Conservation (phyloP, 768 basidiomycete genomes). For the Hemileccinum impolitum region DNA sequence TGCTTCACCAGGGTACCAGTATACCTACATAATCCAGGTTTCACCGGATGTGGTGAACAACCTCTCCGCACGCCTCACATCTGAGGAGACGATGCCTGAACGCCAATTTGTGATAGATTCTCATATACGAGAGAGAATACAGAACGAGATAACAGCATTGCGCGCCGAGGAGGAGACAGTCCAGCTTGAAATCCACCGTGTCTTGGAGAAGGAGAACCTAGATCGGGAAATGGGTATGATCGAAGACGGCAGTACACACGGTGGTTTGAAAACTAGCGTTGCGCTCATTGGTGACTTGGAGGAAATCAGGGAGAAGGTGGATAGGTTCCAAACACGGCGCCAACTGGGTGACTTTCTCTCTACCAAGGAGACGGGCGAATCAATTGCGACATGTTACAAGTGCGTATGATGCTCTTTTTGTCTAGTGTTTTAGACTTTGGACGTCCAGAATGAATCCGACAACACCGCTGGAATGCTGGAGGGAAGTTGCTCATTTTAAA, state of each 20-base stretch:
- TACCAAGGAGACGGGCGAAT: slow-evolving; percentile 54
- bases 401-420: slow-evolving; percentile 20
- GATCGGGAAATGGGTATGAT: slow-evolving; percentile 65
- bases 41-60: slow-evolving; percentile 80
- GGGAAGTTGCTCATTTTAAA: slow-evolving; percentile 68
- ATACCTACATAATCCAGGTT: slow-evolving; percentile 49
- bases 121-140: slow-evolving; percentile 69
- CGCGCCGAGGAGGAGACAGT: slow-evolving; percentile 69
- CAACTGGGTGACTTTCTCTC: slow-evolving; percentile 52
- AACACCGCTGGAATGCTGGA: slow-evolving; percentile 71
- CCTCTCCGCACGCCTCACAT: slow-evolving; percentile 61
- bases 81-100: slow-evolving; percentile 57
- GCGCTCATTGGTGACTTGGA: slow-evolving; percentile 72
- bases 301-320: slow-evolving; percentile 68
- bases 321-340: slow-evolving; percentile 58
- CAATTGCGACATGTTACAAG: slow-evolving; percentile 75
- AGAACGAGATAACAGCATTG: slow-evolving; percentile 61
- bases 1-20: background rate
- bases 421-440: background rate
- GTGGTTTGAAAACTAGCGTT: slow-evolving; percentile 53
- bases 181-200: slow-evolving; percentile 67
- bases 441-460: slow-evolving; percentile 37
- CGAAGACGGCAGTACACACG: slow-evolving; percentile 39
- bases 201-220: slow-evolving; percentile 85
- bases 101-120: slow-evolving; percentile 74